Conservation (phyloP, 805 yeast species). For the Spathaspora gorwiae region DNA sequence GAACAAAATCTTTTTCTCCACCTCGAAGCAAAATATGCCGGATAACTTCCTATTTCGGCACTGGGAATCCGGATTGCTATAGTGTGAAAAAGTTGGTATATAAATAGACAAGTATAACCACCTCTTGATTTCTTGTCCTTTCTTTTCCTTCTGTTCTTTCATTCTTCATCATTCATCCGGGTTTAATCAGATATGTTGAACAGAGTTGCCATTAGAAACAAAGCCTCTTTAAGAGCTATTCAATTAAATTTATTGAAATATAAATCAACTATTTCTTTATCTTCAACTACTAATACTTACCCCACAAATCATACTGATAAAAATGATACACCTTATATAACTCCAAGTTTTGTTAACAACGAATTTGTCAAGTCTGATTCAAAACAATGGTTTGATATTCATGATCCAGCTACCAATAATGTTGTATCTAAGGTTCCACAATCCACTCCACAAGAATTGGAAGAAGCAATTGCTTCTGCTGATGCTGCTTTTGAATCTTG, state of each 20-base stretch:
- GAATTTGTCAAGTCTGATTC: constrained; percentile 47
- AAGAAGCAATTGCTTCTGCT: constrained; percentile 62
- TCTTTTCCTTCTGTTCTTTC: background rate
- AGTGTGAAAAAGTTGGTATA: background rate
- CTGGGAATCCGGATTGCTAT: background rate
- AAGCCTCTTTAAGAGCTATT: background rate
- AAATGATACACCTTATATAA: constrained; percentile 41
- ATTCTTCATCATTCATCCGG: no score
- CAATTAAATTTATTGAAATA: constrained; percentile 4
- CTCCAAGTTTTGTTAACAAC: constrained; percentile 51
- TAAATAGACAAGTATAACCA: background rate
- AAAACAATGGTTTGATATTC: constrained; percentile 59
- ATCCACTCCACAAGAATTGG: constrained; percentile 60
- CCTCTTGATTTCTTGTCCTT: background rate
- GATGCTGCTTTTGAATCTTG: constrained; percentile 56
- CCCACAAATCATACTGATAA: constrained; percentile 38
- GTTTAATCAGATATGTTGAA: no score
- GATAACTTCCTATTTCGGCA: background rate
- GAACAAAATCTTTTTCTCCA: background rate
- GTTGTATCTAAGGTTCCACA: constrained; percentile 70
- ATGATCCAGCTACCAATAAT: constrained; percentile 70
- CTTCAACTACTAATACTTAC: constrained; percentile 30
- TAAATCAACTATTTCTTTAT: constrained; percentile 15
- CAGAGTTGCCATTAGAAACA: background rate
- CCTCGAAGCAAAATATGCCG: background rate